Evolutionary conservation across 2,329 filamentous ascomycete species (phyloP), one percentile per base, ranked within the genome.

Genomic region (Aspergillus cejpii): DNA sequence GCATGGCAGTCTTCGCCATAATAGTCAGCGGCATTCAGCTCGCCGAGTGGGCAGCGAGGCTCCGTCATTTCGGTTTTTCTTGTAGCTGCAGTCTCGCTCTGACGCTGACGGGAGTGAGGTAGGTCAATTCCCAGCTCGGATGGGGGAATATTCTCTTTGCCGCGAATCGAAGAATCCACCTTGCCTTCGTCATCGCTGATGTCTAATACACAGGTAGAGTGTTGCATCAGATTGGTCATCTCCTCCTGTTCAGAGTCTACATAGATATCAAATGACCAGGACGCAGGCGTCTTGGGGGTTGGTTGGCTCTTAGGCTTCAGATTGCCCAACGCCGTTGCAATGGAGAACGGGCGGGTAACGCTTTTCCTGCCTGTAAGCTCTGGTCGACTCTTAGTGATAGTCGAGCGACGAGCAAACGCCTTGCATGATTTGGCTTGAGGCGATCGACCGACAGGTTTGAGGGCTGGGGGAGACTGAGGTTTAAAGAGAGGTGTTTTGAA

Each of bases 111-210:
- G 14, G 60, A 49, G 23, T 56, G 55, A 7, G 78, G 81, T 58
- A 84, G 77, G 21, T 78, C 80, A 29, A 84, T 65, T 37, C 85
- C 81, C n/a, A 63, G 41, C 29, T 70, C 67, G 6, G 61, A 63
- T 1, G 91, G 91, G 3, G 91, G 86, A 14, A 95, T 81, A 61
- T 98, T 98, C 72, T 98, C 91, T 74, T 98, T 98, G 59, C 88
- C 86, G 24, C 80, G 75, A 37, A 79, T 77, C 53, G 42, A 14
- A 5, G 48, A 74, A 74, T 54, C 73, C 64, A 61, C 74, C 76
- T 53, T 75, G 68, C 60, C 78, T 63, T 95, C 90, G 57, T 95
- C 90, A 17, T 87, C 90, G 54, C 82, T 88, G 59, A 97, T 88
- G 62, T 97, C 91, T 3, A 97, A 77, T 0, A 84, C 82, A 52